Base-by-base conservation (phyloP, 2,329 filamentous ascomycete genomes). In the Aspergillus hortae region DNA sequence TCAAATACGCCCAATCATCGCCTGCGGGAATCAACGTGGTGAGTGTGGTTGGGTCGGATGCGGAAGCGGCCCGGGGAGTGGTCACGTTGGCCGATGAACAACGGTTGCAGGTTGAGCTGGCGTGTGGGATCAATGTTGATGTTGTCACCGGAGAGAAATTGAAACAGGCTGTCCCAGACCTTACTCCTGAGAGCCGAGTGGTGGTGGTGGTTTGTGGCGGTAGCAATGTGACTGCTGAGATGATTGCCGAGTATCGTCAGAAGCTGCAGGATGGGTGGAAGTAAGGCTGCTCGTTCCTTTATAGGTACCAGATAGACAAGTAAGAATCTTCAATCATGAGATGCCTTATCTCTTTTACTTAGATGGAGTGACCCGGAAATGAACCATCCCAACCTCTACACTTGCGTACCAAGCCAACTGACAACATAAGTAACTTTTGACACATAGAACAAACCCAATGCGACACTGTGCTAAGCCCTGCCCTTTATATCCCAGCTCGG, bases 41-140 rank as follows among this genome's bases (percentile, higher is more conserved):
- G 3, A 84, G 80, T 58, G 70, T 82, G 10, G 85, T 89, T 0
- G 76, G 90, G 2, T 79, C 77, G 1, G 89, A 94, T 63, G 84
- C 83, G 2, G 88, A 92, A 64, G 90, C 92, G 1, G 89, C 88
- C 21, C 80, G 84, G 71, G 90, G 85, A 4, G 87, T 86, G 49
- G 82, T 86, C 64, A 77, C 81, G 9, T 84, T 96, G 58, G 85
- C 89, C 6, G 88, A 96, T 61, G 89, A 95, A 56, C 85, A 89
- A 60, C 77, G 86, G 32, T 74, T 92, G 56, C 74, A 95, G 56
- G 89, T 95, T 5, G 92, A 96, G 74, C 76, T 86, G 30, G 84
- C 90, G 0, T 95, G 91, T 67, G 90, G 91, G 0, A 90, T 92
- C 4, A 87, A 85, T 46, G 72, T 95, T 15, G 88, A 70, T 45